Evolutionary conservation across 345 rosid species (phyloP).

Genomic region (Xanthoceras sorbifolium): DNA sequence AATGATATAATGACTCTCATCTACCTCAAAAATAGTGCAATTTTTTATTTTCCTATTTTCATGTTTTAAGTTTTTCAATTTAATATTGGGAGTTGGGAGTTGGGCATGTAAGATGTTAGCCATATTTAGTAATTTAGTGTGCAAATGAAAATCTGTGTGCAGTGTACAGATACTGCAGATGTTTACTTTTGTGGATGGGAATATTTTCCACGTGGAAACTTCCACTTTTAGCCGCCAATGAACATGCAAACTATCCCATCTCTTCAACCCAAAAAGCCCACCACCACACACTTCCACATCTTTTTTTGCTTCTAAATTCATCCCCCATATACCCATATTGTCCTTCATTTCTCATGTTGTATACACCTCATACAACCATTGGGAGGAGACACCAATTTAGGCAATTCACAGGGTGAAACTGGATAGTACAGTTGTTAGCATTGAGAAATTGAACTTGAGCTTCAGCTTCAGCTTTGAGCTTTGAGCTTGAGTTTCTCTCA

Average conservation of each 20-base stretch:
- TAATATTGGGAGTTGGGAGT: no score
- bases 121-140: background rate
- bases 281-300: slow-evolving; percentile 39
- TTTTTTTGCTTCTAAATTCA: slow-evolving; percentile 3
- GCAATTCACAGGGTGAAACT: slow-evolving; percentile 34
- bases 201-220: slow-evolving; percentile 30
- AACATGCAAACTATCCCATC: slow-evolving; percentile 34
- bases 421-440: slow-evolving; percentile 13
- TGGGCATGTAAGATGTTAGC: background rate
- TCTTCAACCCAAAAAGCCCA: slow-evolving; percentile 17
- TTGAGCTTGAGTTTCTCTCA: background rate
- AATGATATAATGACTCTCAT: no score
- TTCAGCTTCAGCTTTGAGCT: slow-evolving; percentile 4
- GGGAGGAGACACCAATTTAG: slow-evolving; percentile 14
- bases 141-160: background rate
- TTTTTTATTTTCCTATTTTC: no score
- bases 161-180: slow-evolving; percentile 10
- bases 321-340: slow-evolving; percentile 26
- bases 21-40: no score
- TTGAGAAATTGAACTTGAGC: slow-evolving; percentile 13
- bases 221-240: slow-evolving; percentile 28
- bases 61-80: no score
- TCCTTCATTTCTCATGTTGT: slow-evolving; percentile 13
- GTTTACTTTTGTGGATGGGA: slow-evolving; percentile 41
- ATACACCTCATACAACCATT: background rate